Conservation (phyloP, 2,329 filamentous ascomycete species). For the Xylogone sp. region DNA sequence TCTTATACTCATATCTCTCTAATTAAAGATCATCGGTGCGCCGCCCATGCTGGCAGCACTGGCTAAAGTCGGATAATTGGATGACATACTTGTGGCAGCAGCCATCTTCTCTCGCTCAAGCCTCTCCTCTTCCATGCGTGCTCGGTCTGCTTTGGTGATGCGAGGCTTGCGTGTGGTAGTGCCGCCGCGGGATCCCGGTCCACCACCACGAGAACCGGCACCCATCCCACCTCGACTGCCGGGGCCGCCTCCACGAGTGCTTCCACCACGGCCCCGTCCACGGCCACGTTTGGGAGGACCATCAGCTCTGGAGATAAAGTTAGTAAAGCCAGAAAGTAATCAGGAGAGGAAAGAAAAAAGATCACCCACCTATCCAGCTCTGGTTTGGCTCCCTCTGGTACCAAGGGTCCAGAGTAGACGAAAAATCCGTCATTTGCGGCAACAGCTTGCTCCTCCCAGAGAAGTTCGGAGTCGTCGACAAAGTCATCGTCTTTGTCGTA, state of each 20-base stretch:
- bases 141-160: slow-evolving; percentile 81
- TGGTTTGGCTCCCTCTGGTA: slow-evolving; percentile 80
- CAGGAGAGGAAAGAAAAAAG: background rate
- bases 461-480: slow-evolving; percentile 87
- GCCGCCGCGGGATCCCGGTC: slow-evolving; percentile 72
- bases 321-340: slow-evolving; percentile 8
- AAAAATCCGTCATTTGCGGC: slow-evolving; percentile 97
- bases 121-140: slow-evolving; percentile 78
- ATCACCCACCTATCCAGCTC: slow-evolving; percentile 47
- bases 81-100: slow-evolving; percentile 21
- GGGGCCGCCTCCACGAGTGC: slow-evolving; percentile 61
- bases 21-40: slow-evolving; percentile 30
- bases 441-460: slow-evolving; percentile 94
- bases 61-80: slow-evolving; percentile 20
- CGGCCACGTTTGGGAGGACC: slow-evolving; percentile 65
- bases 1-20: slow-evolving; percentile 11
- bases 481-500: slow-evolving; percentile 83
- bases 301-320: slow-evolving; percentile 55
- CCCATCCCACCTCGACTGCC: slow-evolving; percentile 5
- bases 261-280: slow-evolving; percentile 44
- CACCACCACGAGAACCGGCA: slow-evolving; percentile 41
- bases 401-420: slow-evolving; percentile 89
- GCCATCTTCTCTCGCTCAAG: slow-evolving; percentile 59
- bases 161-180: slow-evolving; percentile 75
- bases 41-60: slow-evolving; percentile 22